These are phyloP conservation scores for Solanum raphanifolium DNA, from an alignment of 257 asterid species.

Conservation along the genomic window DNA sequence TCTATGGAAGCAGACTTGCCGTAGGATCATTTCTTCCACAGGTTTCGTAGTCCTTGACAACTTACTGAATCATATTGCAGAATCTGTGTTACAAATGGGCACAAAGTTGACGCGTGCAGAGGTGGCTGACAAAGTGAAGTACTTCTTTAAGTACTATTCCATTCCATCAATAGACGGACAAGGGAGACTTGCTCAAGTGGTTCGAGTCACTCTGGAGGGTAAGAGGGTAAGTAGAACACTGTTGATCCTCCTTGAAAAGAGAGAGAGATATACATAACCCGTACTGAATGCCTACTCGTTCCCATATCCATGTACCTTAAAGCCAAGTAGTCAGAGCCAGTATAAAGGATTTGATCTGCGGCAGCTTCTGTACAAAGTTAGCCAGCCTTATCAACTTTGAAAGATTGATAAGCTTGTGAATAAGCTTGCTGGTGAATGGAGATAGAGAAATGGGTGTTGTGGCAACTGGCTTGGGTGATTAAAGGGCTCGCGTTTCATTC, in stretches of 20 bases:
- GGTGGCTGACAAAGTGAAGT: constrained; percentile 76
- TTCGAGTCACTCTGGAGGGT: neutral
- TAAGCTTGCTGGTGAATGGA: constrained; percentile 12
- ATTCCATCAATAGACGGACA: constrained; percentile 64
- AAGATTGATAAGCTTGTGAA: constrained; percentile 37
- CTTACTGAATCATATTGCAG: constrained; percentile 19
- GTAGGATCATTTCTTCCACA: neutral
- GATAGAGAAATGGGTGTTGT: constrained; percentile 52
- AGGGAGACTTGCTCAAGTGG: neutral
- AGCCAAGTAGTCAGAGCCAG: neutral
- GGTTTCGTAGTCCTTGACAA: neutral
- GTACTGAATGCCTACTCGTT: neutral
- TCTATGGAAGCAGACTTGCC: neutral
- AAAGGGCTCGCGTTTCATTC: constrained; percentile 54
- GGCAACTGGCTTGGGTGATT: constrained; percentile 68
- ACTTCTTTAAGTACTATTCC: constrained; percentile 81
- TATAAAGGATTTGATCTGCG: constrained; percentile 42
- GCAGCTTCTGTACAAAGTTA: constrained; percentile 63
- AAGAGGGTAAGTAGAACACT: neutral
- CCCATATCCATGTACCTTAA: too few relatives aligned
- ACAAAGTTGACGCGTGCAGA: constrained; percentile 52
- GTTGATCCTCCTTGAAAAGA: too few relatives aligned
- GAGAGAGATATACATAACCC: neutral
- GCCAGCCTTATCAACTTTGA: constrained; percentile 80
- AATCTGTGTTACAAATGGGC: constrained; percentile 90